phyloP scores from a whole-genome alignment of 208 protist species.

The Wallacemonas sp. region DNA sequence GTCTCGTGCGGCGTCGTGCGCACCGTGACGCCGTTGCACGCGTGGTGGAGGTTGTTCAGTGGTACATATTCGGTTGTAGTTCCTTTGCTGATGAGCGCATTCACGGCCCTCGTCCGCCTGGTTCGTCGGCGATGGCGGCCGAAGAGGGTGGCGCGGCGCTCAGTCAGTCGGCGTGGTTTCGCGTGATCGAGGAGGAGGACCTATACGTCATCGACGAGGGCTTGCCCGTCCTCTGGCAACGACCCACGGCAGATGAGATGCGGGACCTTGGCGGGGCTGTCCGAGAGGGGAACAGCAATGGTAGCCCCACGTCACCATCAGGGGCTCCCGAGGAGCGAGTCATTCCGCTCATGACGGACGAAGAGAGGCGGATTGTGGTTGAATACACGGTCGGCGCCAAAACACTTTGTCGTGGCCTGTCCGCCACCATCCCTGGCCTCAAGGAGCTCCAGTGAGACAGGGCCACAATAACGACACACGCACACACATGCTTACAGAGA shows the following conservation, averaged over 20 bases:
- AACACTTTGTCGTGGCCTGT: slow-evolving; percentile 3
- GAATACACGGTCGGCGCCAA: slow-evolving; percentile 7
- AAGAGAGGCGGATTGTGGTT: background rate
- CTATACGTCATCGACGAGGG: slow-evolving; percentile 4
- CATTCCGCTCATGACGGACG: slow-evolving; percentile 6
- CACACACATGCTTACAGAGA: no score
- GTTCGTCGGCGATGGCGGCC: background rate
- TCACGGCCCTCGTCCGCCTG: slow-evolving; percentile 1
- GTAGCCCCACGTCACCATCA: no score
- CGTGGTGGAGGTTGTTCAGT: slow-evolving; percentile 5
- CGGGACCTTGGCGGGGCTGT: background rate
- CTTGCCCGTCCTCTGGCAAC: background rate
- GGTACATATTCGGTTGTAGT: slow-evolving; percentile 1
- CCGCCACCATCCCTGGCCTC: slow-evolving; percentile 6
- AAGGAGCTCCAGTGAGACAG: background rate
- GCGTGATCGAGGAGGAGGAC: slow-evolving; percentile 4
- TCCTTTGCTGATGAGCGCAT: slow-evolving; percentile 4
- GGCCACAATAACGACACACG: background rate
- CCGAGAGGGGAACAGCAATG: background rate
- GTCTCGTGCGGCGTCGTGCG: background rate
- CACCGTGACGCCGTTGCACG: background rate
- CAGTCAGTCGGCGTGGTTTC: background rate
- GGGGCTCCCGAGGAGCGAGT: background rate
- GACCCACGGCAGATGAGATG: background rate
- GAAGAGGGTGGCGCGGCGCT: background rate